phyloP scores from a whole-genome alignment of 2,329 filamentous ascomycete genomes.

The Alternaria dauci region DNA sequence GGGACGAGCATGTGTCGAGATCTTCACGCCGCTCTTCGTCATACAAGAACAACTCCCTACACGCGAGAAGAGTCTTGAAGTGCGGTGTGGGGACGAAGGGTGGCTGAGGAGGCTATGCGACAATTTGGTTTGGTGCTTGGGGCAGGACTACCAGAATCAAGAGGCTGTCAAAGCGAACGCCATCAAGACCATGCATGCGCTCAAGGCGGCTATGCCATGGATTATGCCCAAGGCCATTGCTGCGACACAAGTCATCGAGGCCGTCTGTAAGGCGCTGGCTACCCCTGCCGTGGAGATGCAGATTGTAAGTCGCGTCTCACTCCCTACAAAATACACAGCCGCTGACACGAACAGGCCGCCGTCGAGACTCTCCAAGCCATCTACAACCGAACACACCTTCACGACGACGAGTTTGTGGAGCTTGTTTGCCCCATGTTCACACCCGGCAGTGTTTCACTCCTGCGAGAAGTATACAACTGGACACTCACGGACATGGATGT shows the following conservation, averaged over 20 bases:
- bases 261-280: constrained; percentile 51
- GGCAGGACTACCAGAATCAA: constrained; percentile 69
- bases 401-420: constrained; percentile 78
- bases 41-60: constrained; percentile 79
- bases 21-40: constrained; percentile 82
- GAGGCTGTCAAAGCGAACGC: constrained; percentile 74
- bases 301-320: constrained; percentile 34
- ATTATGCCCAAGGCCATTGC: constrained; percentile 83
- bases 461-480: constrained; percentile 80
- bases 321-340: neutral
- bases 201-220: constrained; percentile 86
- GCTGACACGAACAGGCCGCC: constrained; percentile 56
- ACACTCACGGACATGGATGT: constrained; percentile 79
- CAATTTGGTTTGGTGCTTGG: constrained; percentile 77
- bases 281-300: constrained; percentile 48
- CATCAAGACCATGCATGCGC: constrained; percentile 77
- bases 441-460: constrained; percentile 72
- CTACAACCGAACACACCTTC: constrained; percentile 76
- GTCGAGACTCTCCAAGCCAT: constrained; percentile 85
- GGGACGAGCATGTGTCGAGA: constrained; percentile 89
- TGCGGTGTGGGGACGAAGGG: constrained; percentile 82
- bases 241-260: constrained; percentile 55
- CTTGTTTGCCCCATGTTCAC: constrained; percentile 83
- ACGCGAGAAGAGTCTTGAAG: constrained; percentile 71
- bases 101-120: constrained; percentile 83